A percentile compares a stretch with the other conserved stretches of the same genome.
Evolutionary conservation across 371 early-diverging fungal genomes (phyloP).

Genomic region (Capniomyces stellatus): DNA sequence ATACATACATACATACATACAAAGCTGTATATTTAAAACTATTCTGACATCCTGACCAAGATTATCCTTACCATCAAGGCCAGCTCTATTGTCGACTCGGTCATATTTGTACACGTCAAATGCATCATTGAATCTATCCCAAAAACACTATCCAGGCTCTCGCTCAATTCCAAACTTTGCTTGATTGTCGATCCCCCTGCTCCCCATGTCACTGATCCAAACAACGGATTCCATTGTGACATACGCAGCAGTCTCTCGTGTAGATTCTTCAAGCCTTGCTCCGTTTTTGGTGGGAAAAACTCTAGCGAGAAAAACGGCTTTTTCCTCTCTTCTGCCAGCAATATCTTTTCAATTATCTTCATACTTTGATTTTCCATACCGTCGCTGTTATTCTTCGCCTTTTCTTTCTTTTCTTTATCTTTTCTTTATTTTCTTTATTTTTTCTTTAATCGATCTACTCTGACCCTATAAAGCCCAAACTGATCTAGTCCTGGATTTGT

Average conservation of each 20-base stretch:
- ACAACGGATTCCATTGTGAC: constrained; percentile 64
- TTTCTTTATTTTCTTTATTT: background rate
- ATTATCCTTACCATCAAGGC: constrained; percentile 42
- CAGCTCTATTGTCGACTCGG: constrained; percentile 54
- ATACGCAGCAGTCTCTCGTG: constrained; percentile 83
- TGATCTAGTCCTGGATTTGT: too few species aligned
- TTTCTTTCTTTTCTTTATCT: too few species aligned
- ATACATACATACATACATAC: too few species aligned
- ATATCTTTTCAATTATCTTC: constrained; percentile 42
- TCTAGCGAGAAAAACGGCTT: constrained; percentile 68
- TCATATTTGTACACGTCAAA: constrained; percentile 94
- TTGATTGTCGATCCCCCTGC: constrained; percentile 86
- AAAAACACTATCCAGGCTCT: constrained; percentile 63
- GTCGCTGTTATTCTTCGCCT: background rate
- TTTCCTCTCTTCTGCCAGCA: constrained; percentile 20
- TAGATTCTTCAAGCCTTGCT: constrained; percentile 75
- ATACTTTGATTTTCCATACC: too few species aligned
- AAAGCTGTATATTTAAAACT: background rate
- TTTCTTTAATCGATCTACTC: too few species aligned
- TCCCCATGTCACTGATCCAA: constrained; percentile 91
- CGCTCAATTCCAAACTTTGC: constrained; percentile 62
- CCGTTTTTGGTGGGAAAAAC: constrained; percentile 95
- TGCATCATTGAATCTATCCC: constrained; percentile 89
- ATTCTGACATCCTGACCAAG: too few species aligned
- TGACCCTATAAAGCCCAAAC: too few species aligned